Conservation (phyloP, 768 basidiomycete species). For the Peribolospora baueri region DNA sequence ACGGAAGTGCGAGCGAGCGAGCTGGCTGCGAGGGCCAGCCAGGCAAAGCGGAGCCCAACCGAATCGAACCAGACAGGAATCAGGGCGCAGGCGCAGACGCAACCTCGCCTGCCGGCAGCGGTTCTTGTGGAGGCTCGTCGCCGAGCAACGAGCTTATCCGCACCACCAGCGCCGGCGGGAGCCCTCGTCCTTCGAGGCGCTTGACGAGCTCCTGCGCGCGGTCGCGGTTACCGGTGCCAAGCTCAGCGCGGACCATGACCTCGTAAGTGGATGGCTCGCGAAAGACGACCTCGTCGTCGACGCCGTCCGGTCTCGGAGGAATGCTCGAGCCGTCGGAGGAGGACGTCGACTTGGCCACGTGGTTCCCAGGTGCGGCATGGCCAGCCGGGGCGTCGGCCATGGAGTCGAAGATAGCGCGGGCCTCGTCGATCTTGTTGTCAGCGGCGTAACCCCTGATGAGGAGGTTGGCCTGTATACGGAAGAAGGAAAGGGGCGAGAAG, state of each 20-base stretch:
- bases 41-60: too few species aligned
- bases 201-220: conserved; percentile 43
- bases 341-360: conserved; percentile 32
- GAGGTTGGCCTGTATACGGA: neutral
- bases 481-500: neutral
- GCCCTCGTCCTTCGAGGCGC: conserved; percentile 36
- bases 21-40: too few species aligned
- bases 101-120: neutral
- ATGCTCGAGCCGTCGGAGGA: conserved; percentile 16
- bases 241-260: conserved; percentile 77
- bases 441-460: conserved; percentile 46
- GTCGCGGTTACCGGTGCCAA: conserved; percentile 48
- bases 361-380: conserved; percentile 71
- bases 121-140: too few species aligned
- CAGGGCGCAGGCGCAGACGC: neutral
- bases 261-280: conserved; percentile 92
- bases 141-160: too few species aligned
- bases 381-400: conserved; percentile 58
- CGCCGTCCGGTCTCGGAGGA: conserved; percentile 16
- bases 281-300: conserved; percentile 39
- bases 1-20: too few species aligned
- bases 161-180: neutral
- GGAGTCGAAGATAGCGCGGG: conserved; percentile 53
- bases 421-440: conserved; percentile 40
- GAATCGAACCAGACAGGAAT: too few species aligned